Conservation (phyloP, 352 stramenopile genomes). For the Pythium pectinolyticum region DNA sequence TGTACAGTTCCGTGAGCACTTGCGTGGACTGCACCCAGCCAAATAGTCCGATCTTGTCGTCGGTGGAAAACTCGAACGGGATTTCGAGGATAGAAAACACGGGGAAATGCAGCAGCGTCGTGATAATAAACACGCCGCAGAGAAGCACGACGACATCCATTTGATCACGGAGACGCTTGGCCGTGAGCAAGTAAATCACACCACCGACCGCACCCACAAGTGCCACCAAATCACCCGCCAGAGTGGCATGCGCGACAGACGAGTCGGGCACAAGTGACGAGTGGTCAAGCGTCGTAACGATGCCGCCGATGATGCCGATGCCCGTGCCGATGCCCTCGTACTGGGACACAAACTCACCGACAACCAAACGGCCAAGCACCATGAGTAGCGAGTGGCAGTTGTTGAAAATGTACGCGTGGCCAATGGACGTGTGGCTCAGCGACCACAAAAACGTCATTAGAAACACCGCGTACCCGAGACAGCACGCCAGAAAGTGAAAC, state of each 20-base stretch:
- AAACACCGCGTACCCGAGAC: constrained; percentile 72
- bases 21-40: constrained; percentile 79
- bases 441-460: constrained; percentile 83
- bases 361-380: constrained; percentile 57
- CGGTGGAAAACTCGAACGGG: constrained; percentile 64
- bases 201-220: constrained; percentile 70
- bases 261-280: constrained; percentile 20
- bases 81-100: constrained; percentile 64
- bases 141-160: constrained; percentile 70
- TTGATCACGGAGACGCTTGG: constrained; percentile 66
- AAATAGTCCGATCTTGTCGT: constrained; percentile 77
- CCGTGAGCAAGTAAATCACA: constrained; percentile 72
- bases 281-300: constrained; percentile 72
- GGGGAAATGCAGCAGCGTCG: constrained; percentile 64
- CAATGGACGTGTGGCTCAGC: constrained; percentile 74
- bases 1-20: constrained; percentile 74
- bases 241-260: constrained; percentile 42
- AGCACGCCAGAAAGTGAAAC: constrained; percentile 69
- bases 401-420: constrained; percentile 88
- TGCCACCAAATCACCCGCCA: constrained; percentile 75
- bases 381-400: constrained; percentile 86
- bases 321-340: constrained; percentile 76
- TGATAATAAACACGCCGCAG: constrained; percentile 65
- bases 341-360: constrained; percentile 65
- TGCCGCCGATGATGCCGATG: constrained; percentile 74